Conservation (phyloP, 331 rosid species). For the Quercus lobata region DNA sequence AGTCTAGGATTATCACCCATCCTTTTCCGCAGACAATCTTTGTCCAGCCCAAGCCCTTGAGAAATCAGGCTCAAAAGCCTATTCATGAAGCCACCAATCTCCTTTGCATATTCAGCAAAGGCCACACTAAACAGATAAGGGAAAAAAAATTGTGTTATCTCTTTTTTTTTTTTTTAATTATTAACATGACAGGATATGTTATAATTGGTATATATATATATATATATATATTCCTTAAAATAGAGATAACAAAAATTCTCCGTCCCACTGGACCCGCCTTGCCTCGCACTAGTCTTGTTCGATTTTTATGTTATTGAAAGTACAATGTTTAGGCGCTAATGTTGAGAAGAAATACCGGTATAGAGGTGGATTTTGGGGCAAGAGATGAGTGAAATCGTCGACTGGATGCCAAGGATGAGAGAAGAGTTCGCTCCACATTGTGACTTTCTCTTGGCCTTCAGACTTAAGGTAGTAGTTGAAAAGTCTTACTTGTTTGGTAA, state of each 20-base stretch:
- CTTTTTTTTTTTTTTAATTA: too few species aligned
- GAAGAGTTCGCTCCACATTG: slow-evolving; percentile 52
- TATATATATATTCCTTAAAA: too few species aligned
- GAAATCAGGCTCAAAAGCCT: slow-evolving; percentile 40
- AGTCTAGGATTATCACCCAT: slow-evolving; percentile 34
- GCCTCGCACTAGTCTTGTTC: too few species aligned
- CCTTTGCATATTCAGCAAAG: slow-evolving; percentile 43
- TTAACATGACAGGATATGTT: too few species aligned
- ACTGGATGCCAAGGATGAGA: slow-evolving; percentile 34
- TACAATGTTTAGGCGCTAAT: too few species aligned
- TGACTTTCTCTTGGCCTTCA: slow-evolving; percentile 28
- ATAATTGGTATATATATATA: too few species aligned
- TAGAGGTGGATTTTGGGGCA: slow-evolving; percentile 33
- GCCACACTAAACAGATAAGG: slow-evolving; percentile 21
- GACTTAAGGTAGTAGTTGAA: slow-evolving; percentile 21
- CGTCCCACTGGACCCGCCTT: too few species aligned
- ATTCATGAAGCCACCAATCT: slow-evolving; percentile 27
- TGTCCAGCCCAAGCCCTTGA: slow-evolving; percentile 45
- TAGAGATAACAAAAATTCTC: too few species aligned
- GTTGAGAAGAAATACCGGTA: slow-evolving; percentile 20
- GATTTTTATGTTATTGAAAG: too few species aligned
- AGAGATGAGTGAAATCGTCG: slow-evolving; percentile 13
- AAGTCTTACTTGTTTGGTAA: slow-evolving; percentile 19
- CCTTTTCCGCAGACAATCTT: slow-evolving; percentile 20
- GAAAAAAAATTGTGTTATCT: too few species aligned